Conservation (phyloP, 2,329 filamentous ascomycete genomes). For the Fusarium sp. region DNA sequence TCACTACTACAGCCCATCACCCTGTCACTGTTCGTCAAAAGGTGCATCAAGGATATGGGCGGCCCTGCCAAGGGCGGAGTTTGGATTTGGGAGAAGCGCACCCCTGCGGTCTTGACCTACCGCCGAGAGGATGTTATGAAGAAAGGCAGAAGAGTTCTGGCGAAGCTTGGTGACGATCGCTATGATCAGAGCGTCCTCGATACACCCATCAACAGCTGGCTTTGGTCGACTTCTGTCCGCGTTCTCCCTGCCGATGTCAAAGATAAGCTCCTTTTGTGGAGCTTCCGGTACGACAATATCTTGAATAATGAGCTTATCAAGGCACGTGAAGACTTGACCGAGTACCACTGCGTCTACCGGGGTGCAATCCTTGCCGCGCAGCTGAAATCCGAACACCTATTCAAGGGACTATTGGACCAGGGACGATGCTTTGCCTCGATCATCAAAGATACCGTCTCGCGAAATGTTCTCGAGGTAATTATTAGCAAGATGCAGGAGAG, state of each 20-base stretch:
- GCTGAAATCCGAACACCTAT: neutral
- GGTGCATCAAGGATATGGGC: neutral
- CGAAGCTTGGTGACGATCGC: neutral
- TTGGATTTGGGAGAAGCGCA: neutral
- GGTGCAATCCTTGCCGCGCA: neutral
- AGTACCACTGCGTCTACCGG: neutral
- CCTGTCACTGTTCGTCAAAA: neutral
- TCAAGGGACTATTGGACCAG: neutral
- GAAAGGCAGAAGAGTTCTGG: neutral
- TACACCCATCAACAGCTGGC: slow-evolving; percentile 7
- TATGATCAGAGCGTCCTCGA: neutral
- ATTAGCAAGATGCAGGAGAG: neutral
- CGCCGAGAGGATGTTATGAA: neutral
- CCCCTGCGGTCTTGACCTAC: neutral
- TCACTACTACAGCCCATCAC: neutral
- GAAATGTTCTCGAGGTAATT: neutral
- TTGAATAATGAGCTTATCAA: neutral
- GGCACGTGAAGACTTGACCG: neutral
- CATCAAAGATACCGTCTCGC: neutral
- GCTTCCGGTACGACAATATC: slow-evolving; percentile 7
- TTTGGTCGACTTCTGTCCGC: slow-evolving; percentile 1
- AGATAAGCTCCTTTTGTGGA: slow-evolving; percentile 20
- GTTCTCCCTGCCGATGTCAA: slow-evolving; percentile 18
- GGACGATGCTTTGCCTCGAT: neutral
- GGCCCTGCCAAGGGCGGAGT: neutral